These are phyloP conservation scores for Alectoria sarmentosa DNA, from an alignment of 495 filamentous ascomycete species.

Conservation along the genomic window DNA sequence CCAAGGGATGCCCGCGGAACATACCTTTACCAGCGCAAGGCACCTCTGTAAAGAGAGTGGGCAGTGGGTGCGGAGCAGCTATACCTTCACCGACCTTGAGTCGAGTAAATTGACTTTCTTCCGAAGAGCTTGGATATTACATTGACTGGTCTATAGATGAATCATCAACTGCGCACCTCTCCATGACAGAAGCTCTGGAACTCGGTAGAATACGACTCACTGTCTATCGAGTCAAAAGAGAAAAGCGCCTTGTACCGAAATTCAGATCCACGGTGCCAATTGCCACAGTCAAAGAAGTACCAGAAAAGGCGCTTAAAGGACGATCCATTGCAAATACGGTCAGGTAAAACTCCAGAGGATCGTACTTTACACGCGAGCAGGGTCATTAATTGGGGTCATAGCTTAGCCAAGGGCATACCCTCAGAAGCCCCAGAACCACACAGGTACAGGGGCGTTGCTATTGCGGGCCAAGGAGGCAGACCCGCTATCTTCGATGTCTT, in stretches of 20 bases:
- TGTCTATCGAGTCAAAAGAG: background rate
- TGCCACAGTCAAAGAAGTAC: slow-evolving; percentile 1
- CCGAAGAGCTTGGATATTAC: too few relatives aligned
- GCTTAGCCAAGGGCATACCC: too few relatives aligned
- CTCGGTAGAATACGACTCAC: slow-evolving; percentile 5
- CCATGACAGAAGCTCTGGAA: background rate
- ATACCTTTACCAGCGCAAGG: background rate
- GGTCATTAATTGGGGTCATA: too few relatives aligned
- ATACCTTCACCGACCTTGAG: background rate
- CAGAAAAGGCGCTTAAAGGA: slow-evolving; percentile 11
- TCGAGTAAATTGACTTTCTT: background rate
- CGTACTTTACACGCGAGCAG: too few relatives aligned
- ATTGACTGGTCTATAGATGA: slow-evolving; percentile 1
- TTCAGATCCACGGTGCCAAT: background rate
- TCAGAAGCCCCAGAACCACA: too few relatives aligned
- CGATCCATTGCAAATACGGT: background rate
- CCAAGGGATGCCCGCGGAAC: too few relatives aligned
- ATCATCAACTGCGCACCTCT: background rate
- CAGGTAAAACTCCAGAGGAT: too few relatives aligned
- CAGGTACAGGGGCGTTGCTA: too few relatives aligned
- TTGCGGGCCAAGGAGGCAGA: background rate
- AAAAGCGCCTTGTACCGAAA: too few relatives aligned
- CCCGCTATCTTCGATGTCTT: slow-evolving; percentile 3
- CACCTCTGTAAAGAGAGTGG: slow-evolving; percentile 6
- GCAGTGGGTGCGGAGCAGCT: slow-evolving; percentile 10